phyloP scores from a whole-genome alignment of 257 asterid genomes.

The Solanum phureja region DNA sequence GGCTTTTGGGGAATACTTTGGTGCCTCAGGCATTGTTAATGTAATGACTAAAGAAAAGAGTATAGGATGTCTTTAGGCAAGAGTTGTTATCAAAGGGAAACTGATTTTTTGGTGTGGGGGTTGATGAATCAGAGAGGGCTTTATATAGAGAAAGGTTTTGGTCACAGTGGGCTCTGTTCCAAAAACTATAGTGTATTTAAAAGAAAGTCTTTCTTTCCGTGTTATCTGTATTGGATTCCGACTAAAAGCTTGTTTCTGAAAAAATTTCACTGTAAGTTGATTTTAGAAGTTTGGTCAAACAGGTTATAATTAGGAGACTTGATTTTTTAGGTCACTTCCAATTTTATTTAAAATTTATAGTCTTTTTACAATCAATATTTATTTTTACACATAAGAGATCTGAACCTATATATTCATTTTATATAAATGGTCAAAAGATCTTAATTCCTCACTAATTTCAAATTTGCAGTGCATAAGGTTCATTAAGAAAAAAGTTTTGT shows the following conservation, averaged over 20 bases:
- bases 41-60: neutral
- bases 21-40: constrained; percentile 19
- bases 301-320: neutral
- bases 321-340: neutral
- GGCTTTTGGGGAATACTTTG: neutral
- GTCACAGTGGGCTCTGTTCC: neutral
- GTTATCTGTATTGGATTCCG: neutral
- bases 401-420: no score
- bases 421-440: no score
- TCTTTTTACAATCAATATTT: no score
- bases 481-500: no score
- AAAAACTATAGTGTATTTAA: neutral
- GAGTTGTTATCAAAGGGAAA: neutral
- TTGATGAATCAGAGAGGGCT: neutral
- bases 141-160: neutral
- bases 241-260: neutral
- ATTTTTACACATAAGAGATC: neutral
- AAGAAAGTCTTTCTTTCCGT: neutral
- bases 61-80: neutral
- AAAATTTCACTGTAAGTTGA: neutral
- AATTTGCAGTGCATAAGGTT: neutral
- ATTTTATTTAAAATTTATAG: neutral
- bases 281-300: neutral
- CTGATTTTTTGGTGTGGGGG: neutral
- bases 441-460: no score